A percentile compares a stretch with the other conserved stretches of the same genome.
Conservation (phyloP, 805 yeast species). For the Saccharomycopsis javanensis region DNA sequence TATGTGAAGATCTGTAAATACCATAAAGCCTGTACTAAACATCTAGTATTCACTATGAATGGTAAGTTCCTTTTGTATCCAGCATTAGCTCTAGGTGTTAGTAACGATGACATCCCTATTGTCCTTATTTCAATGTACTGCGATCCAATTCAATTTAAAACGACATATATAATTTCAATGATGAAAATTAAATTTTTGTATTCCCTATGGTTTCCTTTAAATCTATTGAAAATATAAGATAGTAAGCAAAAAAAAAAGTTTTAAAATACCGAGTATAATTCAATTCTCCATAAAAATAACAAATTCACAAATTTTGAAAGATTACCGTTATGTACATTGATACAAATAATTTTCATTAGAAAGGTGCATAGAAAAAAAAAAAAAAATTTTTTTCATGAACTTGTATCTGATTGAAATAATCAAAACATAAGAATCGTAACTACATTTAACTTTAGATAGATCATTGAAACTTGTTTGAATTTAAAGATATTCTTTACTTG, state of each 20-base stretch:
- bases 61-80: constrained; percentile 5
- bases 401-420: not conserved
- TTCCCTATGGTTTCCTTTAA: not conserved
- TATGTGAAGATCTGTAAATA: constrained; percentile 3
- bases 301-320: not conserved
- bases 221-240: too few species aligned
- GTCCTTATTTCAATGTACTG: too few species aligned
- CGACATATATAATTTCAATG: not conserved
- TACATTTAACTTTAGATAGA: not conserved
- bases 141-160: not conserved
- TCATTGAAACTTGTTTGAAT: not conserved
- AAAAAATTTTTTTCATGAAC: not conserved
- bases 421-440: not conserved
- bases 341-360: not conserved
- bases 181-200: too few species aligned
- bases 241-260: too few species aligned
- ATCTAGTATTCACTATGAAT: constrained; percentile 3
- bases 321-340: not conserved
- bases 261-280: too few species aligned
- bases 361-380: not conserved
- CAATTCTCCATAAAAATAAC: too few species aligned
- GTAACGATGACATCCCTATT: not conserved
- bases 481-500: too few species aligned
- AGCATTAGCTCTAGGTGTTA: constrained; percentile 4
- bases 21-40: not conserved